Percentiles rank a stretch among this genome's conserved stretches.
These are phyloP conservation scores for Auriscalpium vulgare DNA, from an alignment of 768 basidiomycete species.

Conservation along the genomic window DNA sequence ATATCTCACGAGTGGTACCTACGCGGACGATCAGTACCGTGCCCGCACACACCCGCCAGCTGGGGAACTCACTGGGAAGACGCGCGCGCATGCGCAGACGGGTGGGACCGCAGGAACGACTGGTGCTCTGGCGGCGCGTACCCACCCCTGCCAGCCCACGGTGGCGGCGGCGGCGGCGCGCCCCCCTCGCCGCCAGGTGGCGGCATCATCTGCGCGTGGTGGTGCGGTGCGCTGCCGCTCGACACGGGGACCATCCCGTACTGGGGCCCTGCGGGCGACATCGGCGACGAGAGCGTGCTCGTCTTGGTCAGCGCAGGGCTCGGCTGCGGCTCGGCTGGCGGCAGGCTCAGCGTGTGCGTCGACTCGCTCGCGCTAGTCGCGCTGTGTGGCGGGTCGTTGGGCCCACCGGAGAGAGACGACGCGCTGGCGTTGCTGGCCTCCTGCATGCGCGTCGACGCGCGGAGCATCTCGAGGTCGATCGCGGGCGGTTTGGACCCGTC, in stretches of 20 bases:
- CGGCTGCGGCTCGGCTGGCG: not conserved
- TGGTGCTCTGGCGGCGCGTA: conserved; percentile 27
- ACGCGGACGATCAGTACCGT: too few species aligned
- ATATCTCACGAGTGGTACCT: too few species aligned
- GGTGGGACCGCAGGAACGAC: conserved; percentile 40
- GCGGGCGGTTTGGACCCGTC: conserved; percentile 40
- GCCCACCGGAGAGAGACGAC: not conserved
- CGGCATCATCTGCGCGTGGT: not conserved
- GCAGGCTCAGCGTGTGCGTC: not conserved
- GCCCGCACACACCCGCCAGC: too few species aligned
- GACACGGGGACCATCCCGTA: not conserved
- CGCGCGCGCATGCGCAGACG: conserved; percentile 29
- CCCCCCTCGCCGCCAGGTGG: not conserved
- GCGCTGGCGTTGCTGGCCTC: conserved; percentile 3
- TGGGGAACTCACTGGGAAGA: conserved; percentile 23
- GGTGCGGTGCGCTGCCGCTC: not conserved
- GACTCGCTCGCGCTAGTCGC: not conserved
- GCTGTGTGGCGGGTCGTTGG: conserved; percentile 8
- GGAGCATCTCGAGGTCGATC: conserved; percentile 71
- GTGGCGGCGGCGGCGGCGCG: not conserved
- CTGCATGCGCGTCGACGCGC: conserved; percentile 37
- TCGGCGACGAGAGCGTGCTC: conserved; percentile 7
- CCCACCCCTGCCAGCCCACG: conserved; percentile 5
- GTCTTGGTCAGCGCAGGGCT: conserved; percentile 12
- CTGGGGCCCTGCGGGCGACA: conserved; percentile 1